Percentiles rank a stretch among this genome's conserved stretches.
Evolutionary conservation across 352 stramenopile species (phyloP).

Genomic region (Globisporangium nodosum): DNA sequence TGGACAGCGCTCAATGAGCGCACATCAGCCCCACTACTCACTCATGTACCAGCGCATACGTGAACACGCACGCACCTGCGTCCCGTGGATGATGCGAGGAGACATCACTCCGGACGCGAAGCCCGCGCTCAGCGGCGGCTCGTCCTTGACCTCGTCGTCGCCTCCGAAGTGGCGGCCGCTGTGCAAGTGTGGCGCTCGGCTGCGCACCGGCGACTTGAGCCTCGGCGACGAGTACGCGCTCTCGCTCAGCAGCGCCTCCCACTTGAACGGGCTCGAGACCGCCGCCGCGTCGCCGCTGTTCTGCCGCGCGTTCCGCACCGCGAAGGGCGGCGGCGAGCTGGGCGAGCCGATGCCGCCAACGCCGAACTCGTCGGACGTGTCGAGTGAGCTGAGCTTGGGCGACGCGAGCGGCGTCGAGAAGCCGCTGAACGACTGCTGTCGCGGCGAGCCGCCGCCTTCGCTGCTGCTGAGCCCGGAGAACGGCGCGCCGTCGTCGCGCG

Average conservation of each 20-base stretch:
- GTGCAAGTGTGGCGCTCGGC: background rate
- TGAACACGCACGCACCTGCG: slow-evolving; percentile 17
- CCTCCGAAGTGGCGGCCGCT: slow-evolving; percentile 25
- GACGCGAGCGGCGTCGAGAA: slow-evolving; percentile 59
- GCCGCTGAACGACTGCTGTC: slow-evolving; percentile 31
- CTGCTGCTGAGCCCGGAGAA: slow-evolving; percentile 38
- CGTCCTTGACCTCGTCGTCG: slow-evolving; percentile 28
- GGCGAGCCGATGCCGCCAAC: slow-evolving; percentile 31
- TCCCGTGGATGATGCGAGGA: slow-evolving; percentile 31
- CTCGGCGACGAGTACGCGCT: slow-evolving; percentile 50
- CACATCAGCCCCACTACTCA: background rate
- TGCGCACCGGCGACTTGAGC: slow-evolving; percentile 32
- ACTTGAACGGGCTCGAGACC: slow-evolving; percentile 50
- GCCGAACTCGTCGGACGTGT: slow-evolving; percentile 48
- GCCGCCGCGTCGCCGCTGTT: slow-evolving; percentile 2
- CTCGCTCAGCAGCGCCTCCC: slow-evolving; percentile 61
- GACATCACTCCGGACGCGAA: slow-evolving; percentile 32
- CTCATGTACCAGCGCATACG: background rate
- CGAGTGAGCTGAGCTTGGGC: slow-evolving; percentile 48
- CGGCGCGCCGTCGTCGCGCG: slow-evolving; percentile 25
- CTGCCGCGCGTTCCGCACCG: slow-evolving; percentile 19
- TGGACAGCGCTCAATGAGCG: background rate
- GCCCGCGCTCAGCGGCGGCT: slow-evolving; percentile 7
- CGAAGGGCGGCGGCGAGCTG: slow-evolving; percentile 66
- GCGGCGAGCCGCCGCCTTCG: slow-evolving; percentile 31